Base-by-base conservation (phyloP, 768 basidiomycete species). In the Psilocybe sp. region DNA sequence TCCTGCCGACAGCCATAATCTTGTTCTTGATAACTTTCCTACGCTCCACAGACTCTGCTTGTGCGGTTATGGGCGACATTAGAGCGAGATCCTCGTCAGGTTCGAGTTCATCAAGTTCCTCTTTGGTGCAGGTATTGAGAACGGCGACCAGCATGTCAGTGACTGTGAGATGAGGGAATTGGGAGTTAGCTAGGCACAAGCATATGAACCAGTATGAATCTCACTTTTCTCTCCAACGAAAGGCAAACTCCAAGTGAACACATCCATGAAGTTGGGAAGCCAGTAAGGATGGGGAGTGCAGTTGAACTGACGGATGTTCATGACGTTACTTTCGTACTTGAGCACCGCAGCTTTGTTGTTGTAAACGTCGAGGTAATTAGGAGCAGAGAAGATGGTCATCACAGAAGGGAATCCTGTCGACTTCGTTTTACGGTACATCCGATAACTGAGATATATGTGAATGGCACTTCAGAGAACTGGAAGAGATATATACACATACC, bases 201-300 rank as follows among this genome's bases (percentile, higher is more conserved):
- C 16, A 44, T 42, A 31, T 15, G 33, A 16, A 47, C 12, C 6
- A 32, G 36, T 13, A 28, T 13, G 34, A 34, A 12, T 74, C 82
- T 56, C 59, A 92, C 96, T 98, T 72, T 99, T 98, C 69, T 95
- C 90, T 55, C 95, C 97, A 6, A 99, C 97, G 62, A 98, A 98
- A 1, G 97, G 97, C 51, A 99, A 69, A 75, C 88, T 91, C 97
- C 97, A 99, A 0, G 97, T 98, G 65, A 99, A 99, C 18, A 95
- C 95, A 60, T 98, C 96, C 95, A 98, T 98, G 63, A 99, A 99
- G 69, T 99, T 99, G 4, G 97, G 97, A 47, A 99, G 73, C 96
- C 96, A 98, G 66, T 98, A 98, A 7, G 87, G 87, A 60, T 97
- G 95, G 11, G 95, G 94, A 1, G 88, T 90, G 67, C 90, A 93